Percentiles rank a stretch among this genome's conserved stretches.
phyloP scores from a whole-genome alignment of 345 rosid genomes.

The Lumnitzera littorea region DNA sequence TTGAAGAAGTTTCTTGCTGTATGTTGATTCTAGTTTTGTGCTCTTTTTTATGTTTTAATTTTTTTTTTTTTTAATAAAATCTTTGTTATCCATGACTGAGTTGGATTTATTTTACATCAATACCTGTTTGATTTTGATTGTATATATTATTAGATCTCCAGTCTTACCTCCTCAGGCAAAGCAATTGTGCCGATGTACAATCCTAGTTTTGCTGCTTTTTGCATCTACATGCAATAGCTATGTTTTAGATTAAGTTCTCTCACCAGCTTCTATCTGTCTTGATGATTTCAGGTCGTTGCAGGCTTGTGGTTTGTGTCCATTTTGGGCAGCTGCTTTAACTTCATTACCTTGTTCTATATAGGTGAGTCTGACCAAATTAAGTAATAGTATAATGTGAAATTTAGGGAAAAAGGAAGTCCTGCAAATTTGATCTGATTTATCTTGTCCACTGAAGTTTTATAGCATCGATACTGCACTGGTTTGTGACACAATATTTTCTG shows the following conservation, averaged over 20 bases:
- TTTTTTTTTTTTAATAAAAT: background rate
- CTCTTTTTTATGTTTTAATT: background rate
- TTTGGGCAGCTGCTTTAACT: constrained; percentile 69
- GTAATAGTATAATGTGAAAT: too few species aligned
- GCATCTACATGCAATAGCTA: background rate
- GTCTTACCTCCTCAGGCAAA: too few species aligned
- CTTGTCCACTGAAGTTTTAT: too few species aligned
- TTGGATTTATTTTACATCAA: too few species aligned
- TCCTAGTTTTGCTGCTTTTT: too few species aligned
- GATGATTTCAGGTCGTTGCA: constrained; percentile 45
- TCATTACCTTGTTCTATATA: constrained; percentile 64
- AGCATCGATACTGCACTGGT: background rate
- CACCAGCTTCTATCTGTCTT: background rate
- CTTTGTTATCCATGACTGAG: background rate
- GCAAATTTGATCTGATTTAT: too few species aligned
- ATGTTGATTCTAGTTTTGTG: constrained; percentile 17
- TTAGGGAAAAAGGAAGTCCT: too few species aligned
- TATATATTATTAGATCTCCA: too few species aligned
- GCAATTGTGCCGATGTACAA: too few species aligned
- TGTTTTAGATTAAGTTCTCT: background rate
- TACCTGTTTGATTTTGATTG: too few species aligned
- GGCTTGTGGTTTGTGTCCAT: constrained; percentile 75
- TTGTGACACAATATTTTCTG: background rate
- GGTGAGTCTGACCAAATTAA: constrained; percentile 25
- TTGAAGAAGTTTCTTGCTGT: constrained; percentile 61